Conservation (phyloP, 495 filamentous ascomycete species). For the Talaromyces adpressus region DNA sequence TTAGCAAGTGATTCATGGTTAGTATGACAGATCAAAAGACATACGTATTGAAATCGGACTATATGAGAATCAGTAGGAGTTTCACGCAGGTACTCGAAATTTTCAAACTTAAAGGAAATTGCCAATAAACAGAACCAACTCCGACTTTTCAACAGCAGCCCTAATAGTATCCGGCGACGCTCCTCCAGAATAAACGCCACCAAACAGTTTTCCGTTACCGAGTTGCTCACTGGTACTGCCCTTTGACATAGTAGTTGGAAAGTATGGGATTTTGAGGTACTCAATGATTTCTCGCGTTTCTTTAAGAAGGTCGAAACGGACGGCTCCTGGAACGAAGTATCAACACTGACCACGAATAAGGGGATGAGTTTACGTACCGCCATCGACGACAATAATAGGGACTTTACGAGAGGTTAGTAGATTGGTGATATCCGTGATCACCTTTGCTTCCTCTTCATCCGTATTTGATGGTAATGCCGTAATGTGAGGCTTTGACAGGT, state of each 20-base stretch:
- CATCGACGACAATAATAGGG: constrained; percentile 4
- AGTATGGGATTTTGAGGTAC: constrained; percentile 60
- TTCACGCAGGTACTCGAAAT: constrained; percentile 14
- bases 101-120: constrained; percentile 17
- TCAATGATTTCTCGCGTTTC: constrained; percentile 61
- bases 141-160: constrained; percentile 57
- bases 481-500: constrained; percentile 15
- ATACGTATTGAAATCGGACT: constrained; percentile 21
- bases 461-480: constrained; percentile 9
- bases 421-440: neutral
- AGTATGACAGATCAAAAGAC: neutral
- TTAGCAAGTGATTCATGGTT: too few relatives aligned
- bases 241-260: constrained; percentile 75
- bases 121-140: constrained; percentile 65
- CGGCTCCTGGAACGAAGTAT: constrained; percentile 29
- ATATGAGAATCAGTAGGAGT: neutral
- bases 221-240: constrained; percentile 63
- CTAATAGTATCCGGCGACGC: constrained; percentile 54
- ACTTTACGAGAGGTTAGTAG: neutral
- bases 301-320: constrained; percentile 56
- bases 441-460: neutral
- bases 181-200: constrained; percentile 67
- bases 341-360: neutral
- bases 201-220: constrained; percentile 40
- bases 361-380: neutral